Conservation (phyloP, 2,329 filamentous ascomycete genomes). For the Metarhizium humberi region DNA sequence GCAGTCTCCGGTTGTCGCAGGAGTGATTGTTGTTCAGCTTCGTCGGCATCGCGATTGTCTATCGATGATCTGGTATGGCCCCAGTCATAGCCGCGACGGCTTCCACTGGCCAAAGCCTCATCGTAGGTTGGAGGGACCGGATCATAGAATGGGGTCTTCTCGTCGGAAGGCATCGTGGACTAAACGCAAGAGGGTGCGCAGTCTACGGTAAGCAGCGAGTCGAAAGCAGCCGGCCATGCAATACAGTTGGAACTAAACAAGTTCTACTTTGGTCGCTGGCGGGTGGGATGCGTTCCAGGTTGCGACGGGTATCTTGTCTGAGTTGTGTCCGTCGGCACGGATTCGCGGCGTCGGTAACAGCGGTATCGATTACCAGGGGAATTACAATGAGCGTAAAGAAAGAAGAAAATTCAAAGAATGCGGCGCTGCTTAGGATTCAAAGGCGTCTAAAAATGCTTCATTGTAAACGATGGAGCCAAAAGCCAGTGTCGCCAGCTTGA, state of each 20-base stretch:
- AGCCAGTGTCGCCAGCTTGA: neutral
- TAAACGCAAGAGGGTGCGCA: constrained; percentile 1
- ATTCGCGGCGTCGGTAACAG: neutral
- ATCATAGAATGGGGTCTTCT: constrained; percentile 33
- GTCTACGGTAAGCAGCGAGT: neutral
- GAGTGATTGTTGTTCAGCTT: constrained; percentile 70
- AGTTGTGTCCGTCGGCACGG: neutral
- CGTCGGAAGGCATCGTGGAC: constrained; percentile 26
- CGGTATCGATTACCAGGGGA: neutral
- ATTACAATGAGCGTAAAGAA: neutral
- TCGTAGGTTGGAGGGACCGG: constrained; percentile 34
- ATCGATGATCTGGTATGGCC: constrained; percentile 19
- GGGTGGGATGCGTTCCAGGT: neutral
- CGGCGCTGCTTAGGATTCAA: neutral
- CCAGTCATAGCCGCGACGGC: constrained; percentile 23
- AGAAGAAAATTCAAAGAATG: neutral
- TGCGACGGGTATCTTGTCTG: neutral
- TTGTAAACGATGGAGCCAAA: neutral
- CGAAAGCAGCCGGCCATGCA: neutral
- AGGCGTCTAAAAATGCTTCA: neutral
- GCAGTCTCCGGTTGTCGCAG: constrained; percentile 44
- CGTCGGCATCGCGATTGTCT: constrained; percentile 55
- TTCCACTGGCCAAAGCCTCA: constrained; percentile 28
- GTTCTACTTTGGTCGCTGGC: neutral
- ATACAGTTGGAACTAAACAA: neutral